Evolutionary conservation across 2,329 filamentous ascomycete genomes (phyloP), one percentile per base, ranked within the genome.

Genomic region (Laburnicola sp.): DNA sequence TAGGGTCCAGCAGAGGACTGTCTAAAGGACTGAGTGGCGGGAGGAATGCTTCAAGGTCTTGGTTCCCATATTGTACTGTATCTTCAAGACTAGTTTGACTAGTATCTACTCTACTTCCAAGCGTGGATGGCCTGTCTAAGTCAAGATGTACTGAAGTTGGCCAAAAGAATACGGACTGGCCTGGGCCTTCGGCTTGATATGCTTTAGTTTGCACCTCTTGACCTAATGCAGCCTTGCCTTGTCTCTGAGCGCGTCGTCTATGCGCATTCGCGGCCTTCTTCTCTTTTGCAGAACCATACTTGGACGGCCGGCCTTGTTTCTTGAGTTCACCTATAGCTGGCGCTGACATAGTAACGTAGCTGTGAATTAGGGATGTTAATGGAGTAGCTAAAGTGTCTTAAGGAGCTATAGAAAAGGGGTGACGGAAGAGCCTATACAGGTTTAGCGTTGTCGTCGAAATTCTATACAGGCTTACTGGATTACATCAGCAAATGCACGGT

Each of bases 381-480:
- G 16, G 16, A 16, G 16, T 16, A 16, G 28, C 28, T 30, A 30
- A 30, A 30, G 6, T 30, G 16, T 26, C 9, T 11, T 21, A 41
- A 25, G 10, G 9, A 26, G 25, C 7, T 41, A 11, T 41, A 25
- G 25, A 25, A 16, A 16, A 16, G 16, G 16, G 16, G 16, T 16
- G 16, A 16, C 16, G 16, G 16, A 16, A 16, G 25, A 41, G 7
- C 25, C n/a, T 26, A 26, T 22, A 6, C 25, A 22, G 22, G 38
- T 11, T 41, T 41, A 41, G 38, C 23, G 38, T 27, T 41, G 38
- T 41, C 38, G 22, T 41, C 38, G 25, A 41, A 41, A 41, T 41
- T 23, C 25, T 16, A 16, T 16, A 16, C 16, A 16, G 16, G 16
- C 16, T 16, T 16, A 16, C 16, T 16, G 16, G 16, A 16, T 16